phyloP scores from a whole-genome alignment of 257 asterid genomes.

The Nicotiana noctiflora region DNA sequence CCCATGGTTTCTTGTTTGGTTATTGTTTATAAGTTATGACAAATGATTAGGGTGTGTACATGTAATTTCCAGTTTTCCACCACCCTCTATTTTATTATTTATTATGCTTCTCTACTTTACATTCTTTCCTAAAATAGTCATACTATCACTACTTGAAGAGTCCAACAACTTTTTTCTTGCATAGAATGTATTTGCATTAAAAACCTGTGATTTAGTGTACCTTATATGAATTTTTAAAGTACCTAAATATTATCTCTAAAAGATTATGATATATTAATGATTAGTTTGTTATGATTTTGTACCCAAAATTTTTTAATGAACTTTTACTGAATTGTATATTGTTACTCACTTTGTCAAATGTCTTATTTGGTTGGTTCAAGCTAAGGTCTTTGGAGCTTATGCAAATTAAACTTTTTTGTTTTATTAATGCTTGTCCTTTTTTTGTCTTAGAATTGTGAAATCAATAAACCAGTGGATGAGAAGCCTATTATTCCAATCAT shows the following conservation, averaged over 20 bases:
- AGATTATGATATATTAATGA: not conserved
- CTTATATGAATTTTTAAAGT: not conserved
- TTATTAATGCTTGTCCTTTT: not conserved
- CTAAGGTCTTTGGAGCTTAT: not conserved
- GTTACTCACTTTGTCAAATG: not conserved
- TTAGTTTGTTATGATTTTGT: not conserved
- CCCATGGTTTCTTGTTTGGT: not conserved
- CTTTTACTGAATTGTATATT: not conserved
- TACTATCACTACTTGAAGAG: not conserved
- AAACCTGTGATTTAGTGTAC: not conserved
- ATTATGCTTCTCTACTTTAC: not conserved
- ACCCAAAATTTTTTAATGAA: too few relatives aligned
- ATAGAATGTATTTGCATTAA: not conserved
- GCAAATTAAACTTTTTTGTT: not conserved
- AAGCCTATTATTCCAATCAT: slow-evolving; percentile 65
- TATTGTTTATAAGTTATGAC: not conserved
- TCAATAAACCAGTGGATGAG: slow-evolving; percentile 53
- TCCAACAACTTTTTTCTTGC: not conserved
- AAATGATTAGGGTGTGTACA: not conserved
- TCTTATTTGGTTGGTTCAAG: not conserved
- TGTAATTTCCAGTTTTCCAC: not conserved
- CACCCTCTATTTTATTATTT: not conserved
- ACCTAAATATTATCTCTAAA: not conserved
- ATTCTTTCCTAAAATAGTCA: not conserved
- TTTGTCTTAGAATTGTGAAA: slow-evolving; percentile 56